Base-by-base conservation (phyloP, 164 flowering plant species). In the Sextonia rubra region DNA sequence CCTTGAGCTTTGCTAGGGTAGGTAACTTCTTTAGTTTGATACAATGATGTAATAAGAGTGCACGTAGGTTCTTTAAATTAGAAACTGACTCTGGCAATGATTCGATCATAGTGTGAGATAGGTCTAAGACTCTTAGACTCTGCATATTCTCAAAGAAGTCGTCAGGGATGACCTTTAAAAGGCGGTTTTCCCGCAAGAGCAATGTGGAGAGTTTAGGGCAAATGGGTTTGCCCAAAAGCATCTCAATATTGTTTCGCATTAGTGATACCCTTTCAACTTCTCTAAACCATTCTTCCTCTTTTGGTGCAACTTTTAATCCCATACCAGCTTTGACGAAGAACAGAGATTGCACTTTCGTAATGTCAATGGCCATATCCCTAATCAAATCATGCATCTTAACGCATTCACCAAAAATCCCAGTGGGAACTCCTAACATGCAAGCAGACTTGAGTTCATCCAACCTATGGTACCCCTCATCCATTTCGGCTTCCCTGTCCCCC, bases 341-440 rank as follows among this genome's bases (percentile, higher is more conserved):
- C 4, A 55, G 60, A 25, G 71, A 26, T 2, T 11, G 17, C 14
- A 6, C 60, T 63, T 69, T 61, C 44, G 74, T 60, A 1, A 76
- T 67, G 6, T 20, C 29, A 47, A 55, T 69, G 47, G 71, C 84
- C 83, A 82, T 79, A 12, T 80, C 84, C 66, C 85, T 79, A n/a
- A 84, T 15, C 64, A 79, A 20, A 68, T 79, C 81, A 77, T 84
- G 87, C 82, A 84, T 77, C 69, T 74, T 84, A 20, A 82, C 80
- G 22, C 69, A 25, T 14, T 55, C 60, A 0, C 14, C 25, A 56
- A 29, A 25, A 24, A 1, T 0, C 9, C 9, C 61, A 30, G 17
- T 15, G 6, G 15, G 4, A 23, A 24, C 68, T 69, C 75, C 81
- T 44, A 80, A 58, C 29, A 80, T 47, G 18, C 78, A 74, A 29